Evolutionary conservation across 2,329 filamentous ascomycete species (phyloP).

Genomic region (Tolypocladium tundrense): DNA sequence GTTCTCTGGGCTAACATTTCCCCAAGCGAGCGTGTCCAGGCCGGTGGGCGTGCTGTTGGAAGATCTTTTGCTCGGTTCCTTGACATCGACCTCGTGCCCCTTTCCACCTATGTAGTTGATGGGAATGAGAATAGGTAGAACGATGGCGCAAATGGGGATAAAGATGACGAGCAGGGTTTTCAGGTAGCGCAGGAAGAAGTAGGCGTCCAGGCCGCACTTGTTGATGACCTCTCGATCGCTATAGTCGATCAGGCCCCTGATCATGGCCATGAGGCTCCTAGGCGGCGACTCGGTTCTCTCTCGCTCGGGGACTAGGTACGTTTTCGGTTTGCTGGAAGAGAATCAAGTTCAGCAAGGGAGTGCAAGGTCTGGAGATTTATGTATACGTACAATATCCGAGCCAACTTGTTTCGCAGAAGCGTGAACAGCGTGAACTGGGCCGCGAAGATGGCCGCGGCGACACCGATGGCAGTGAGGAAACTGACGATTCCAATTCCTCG

Average conservation of each 20-base stretch:
- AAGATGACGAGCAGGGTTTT: slow-evolving; percentile 79
- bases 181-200: slow-evolving; percentile 89
- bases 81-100: slow-evolving; percentile 41
- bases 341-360: not conserved
- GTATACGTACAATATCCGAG: slow-evolving; percentile 65
- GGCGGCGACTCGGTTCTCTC: slow-evolving; percentile 73
- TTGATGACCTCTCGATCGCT: slow-evolving; percentile 76
- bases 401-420: slow-evolving; percentile 65
- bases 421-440: slow-evolving; percentile 62
- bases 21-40: slow-evolving; percentile 76
- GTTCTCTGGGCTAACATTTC: slow-evolving; percentile 62
- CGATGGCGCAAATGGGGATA: slow-evolving; percentile 64
- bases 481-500: slow-evolving; percentile 28
- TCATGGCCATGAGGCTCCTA: slow-evolving; percentile 37
- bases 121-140: slow-evolving; percentile 77
- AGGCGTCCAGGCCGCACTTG: slow-evolving; percentile 91
- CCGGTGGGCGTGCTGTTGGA: slow-evolving; percentile 36
- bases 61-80: slow-evolving; percentile 19
- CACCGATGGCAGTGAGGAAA: slow-evolving; percentile 55
- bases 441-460: slow-evolving; percentile 52
- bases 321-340: slow-evolving; percentile 59
- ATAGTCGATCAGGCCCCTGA: slow-evolving; percentile 54
- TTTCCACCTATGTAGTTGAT: slow-evolving; percentile 68
- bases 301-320: slow-evolving; percentile 75
- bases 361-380: not conserved